A percentile compares a stretch with the other conserved stretches of the same genome.
These are phyloP conservation scores for Lachnellula hyalina DNA, from an alignment of 2,329 filamentous ascomycete species.

Conservation along the genomic window DNA sequence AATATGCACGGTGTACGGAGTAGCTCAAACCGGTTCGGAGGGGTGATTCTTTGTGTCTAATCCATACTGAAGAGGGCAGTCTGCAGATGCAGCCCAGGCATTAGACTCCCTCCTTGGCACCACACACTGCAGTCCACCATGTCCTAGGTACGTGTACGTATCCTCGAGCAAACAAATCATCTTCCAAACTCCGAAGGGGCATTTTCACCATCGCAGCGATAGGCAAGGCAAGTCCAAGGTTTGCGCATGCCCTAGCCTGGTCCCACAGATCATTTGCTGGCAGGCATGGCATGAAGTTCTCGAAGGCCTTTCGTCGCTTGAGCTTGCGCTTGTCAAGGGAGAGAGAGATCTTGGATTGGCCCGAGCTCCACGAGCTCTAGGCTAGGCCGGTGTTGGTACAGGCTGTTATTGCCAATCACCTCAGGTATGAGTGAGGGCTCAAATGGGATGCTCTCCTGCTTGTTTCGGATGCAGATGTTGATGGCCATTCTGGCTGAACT, in stretches of 20 bases:
- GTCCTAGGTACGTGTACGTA: neutral
- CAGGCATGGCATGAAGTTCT: neutral
- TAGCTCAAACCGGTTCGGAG: neutral
- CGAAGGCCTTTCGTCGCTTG: neutral
- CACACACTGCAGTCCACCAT: neutral
- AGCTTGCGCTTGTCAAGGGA: neutral
- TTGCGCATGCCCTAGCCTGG: conserved; percentile 1
- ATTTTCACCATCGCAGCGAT: neutral
- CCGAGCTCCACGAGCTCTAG: neutral
- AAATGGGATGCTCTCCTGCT: neutral
- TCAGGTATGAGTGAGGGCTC: neutral
- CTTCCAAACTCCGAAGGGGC: neutral
- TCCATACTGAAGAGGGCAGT: too few species aligned
- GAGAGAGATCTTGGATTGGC: conserved; percentile 5
- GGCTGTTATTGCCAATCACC: conserved; percentile 1
- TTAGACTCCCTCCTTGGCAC: neutral
- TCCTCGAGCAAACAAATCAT: neutral
- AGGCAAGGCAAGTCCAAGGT: neutral
- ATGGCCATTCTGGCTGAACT: neutral
- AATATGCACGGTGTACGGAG: conserved; percentile 14
- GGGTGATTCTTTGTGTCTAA: neutral
- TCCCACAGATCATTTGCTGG: neutral
- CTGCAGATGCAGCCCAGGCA: neutral
- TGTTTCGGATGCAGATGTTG: conserved; percentile 3
- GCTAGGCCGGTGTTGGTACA: neutral